phyloP scores from a whole-genome alignment of 2,329 filamentous ascomycete genomes.

The Ceratocystis destructans region DNA sequence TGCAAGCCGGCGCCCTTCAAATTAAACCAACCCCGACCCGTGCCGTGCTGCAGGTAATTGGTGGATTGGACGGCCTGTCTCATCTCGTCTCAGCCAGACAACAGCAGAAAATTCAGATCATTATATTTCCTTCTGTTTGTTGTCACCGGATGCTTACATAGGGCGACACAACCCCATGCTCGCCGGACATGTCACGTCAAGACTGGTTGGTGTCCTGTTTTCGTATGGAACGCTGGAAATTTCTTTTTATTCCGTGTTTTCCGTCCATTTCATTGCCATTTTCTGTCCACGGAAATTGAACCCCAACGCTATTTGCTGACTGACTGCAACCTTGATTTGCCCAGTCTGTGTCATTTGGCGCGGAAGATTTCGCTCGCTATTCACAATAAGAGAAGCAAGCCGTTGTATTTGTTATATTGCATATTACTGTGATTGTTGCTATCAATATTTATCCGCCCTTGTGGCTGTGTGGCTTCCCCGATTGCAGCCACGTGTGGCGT shows the following conservation, averaged over 20 bases:
- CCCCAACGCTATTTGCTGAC: too few species aligned
- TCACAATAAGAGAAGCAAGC: too few species aligned
- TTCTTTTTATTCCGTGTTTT: neutral
- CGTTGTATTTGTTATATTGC: too few species aligned
- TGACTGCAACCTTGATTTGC: too few species aligned
- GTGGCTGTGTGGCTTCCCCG: neutral
- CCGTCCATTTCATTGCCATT: neutral
- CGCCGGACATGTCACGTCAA: neutral
- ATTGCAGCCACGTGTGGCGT: neutral
- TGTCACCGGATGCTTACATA: neutral
- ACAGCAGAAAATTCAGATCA: too few species aligned
- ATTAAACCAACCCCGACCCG: neutral
- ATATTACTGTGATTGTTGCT: neutral
- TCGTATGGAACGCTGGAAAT: neutral
- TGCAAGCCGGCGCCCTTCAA: neutral
- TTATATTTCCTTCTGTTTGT: neutral
- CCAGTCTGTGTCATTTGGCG: too few species aligned
- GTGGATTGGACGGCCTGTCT: neutral
- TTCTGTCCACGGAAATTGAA: neutral
- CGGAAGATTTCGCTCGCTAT: too few species aligned
- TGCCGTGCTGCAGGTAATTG: neutral
- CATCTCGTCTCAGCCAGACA: neutral
- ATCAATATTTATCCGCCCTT: neutral
- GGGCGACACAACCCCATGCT: neutral
- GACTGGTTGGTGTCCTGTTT: neutral